Base-by-base conservation (phyloP, 352 stramenopile genomes). In the Phytophthora pluvialis region DNA sequence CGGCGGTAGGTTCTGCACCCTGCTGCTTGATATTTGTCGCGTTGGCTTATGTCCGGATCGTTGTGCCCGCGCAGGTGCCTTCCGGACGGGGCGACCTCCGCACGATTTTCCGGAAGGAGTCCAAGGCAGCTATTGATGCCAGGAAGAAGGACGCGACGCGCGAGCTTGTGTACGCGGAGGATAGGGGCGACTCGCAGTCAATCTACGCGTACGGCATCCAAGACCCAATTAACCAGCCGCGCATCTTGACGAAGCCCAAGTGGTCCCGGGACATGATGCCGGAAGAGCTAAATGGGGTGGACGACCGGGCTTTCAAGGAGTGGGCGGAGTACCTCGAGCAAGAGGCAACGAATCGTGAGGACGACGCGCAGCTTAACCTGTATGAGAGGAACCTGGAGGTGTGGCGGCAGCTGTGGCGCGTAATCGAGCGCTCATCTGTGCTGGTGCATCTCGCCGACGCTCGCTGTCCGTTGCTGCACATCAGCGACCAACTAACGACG, bases 321-420 rank as follows among this genome's bases (percentile, higher is more conserved):
- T 95, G 87, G 87, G 72, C 77, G 8, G 60, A 78, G 6, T 69
- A 73, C 9, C 60, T 85, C 3, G 65, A 86, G 12, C 67, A 76
- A 26, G 51, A 71, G 16, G 32, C 46, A 9, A 15, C 8, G 0
- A 28, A 57, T n/a, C 67, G 55, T 31, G 59, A 71, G 25, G 58
- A 72, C 1, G 54, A 28, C 2, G 63, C 61, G 0, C 53, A 68
- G n/a, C 68, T 87, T 40, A 94, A 94, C 54, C 42, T 90, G 13
- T 95, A 85, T 36, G 87, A 95, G 56, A 78, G 82, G 32, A 95
- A 95, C 46, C 62, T 94, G 13, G 81, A 94, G 51, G 86, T 94
- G 1, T 95, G 87, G 87, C 75, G 85, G 3, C 80, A 95, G 64
- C 61, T 95, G 11, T 95, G 87, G 87, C 80, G 85, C 47, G 86